These are phyloP conservation scores for Rhodotorula glutinis DNA, from an alignment of 1,284 basidiomycete genomes.

Conservation along the genomic window DNA sequence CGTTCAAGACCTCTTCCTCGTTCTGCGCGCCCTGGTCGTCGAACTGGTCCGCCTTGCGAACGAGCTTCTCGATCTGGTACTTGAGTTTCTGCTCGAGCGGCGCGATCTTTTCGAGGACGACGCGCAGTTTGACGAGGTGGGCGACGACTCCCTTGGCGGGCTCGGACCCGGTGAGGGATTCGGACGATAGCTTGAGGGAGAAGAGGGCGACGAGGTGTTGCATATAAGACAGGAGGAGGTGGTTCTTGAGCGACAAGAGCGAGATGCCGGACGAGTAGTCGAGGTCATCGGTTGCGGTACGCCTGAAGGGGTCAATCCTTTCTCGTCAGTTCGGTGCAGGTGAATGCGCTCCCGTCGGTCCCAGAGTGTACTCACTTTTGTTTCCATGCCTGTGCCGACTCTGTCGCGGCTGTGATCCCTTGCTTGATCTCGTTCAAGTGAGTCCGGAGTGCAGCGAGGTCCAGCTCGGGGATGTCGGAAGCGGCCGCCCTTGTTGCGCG, in stretches of 20 bases:
- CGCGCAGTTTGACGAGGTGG: conserved; percentile 66
- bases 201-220: conserved; percentile 78
- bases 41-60: conserved; percentile 64
- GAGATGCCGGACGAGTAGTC: conserved; percentile 74
- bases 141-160: conserved; percentile 49
- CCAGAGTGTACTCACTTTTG: conserved; percentile 2
- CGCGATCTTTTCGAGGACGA: conserved; percentile 75
- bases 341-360: no score
- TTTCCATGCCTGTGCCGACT: conserved; percentile 20
- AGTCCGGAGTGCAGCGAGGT: conserved; percentile 18
- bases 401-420: conserved; percentile 7
- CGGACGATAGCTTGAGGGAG: conserved; percentile 64
- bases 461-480: neutral
- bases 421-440: conserved; percentile 21
- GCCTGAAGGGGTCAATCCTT: no score
- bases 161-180: conserved; percentile 55
- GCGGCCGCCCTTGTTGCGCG: neutral
- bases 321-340: no score
- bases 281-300: conserved; percentile 25
- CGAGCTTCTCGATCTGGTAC: conserved; percentile 93
- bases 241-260: conserved; percentile 81
- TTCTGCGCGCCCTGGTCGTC: conserved; percentile 53
- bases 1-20: conserved; percentile 60
- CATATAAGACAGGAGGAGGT: conserved; percentile 79
- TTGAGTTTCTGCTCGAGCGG: conserved; percentile 79